Evolutionary conservation across 805 yeast species (phyloP).

Genomic region (Priceomyces fermenticarens): DNA sequence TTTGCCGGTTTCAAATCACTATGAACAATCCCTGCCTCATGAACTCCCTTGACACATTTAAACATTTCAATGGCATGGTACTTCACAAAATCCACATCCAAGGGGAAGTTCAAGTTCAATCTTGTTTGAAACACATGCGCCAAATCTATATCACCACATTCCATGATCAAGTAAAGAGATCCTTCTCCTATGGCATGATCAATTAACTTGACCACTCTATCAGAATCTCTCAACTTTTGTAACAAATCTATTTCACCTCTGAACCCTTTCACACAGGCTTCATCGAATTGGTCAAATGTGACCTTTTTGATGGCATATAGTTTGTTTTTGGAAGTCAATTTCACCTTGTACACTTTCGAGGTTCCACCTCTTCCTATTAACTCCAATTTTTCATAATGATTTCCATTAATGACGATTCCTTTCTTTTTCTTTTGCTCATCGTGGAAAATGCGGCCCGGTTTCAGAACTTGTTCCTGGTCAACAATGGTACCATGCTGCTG

Average conservation of each 20-base stretch:
- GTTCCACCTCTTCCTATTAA: conserved; percentile 89
- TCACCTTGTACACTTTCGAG: conserved; percentile 84
- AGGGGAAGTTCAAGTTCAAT: conserved; percentile 32
- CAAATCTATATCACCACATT: conserved; percentile 89
- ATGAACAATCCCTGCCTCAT: conserved; percentile 79
- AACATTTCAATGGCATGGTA: conserved; percentile 77
- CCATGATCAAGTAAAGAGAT: conserved; percentile 76
- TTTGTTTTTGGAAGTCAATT: conserved; percentile 47
- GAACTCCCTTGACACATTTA: conserved; percentile 85
- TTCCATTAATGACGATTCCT: conserved; percentile 46
- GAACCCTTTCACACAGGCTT: conserved; percentile 68
- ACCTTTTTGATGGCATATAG: conserved; percentile 81
- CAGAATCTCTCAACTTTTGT: conserved; percentile 51
- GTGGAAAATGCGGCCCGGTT: neutral
- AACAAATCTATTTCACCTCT: conserved; percentile 87
- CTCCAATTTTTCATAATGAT: conserved; percentile 70
- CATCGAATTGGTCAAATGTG: conserved; percentile 76
- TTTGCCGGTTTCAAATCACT: conserved; percentile 73
- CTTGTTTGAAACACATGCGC: conserved; percentile 73
- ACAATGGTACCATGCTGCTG: too few species aligned
- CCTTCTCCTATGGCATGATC: conserved; percentile 71
- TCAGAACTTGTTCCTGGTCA: too few species aligned
- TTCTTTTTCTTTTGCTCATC: conserved; percentile 23
- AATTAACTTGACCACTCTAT: conserved; percentile 73
- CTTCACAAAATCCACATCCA: conserved; percentile 74